A percentile compares a stretch with the other conserved stretches of the same genome.
These are phyloP conservation scores for Pseudopyrenochaeta lycopersici DNA, from an alignment of 2,329 filamentous ascomycete species.

Conservation along the genomic window DNA sequence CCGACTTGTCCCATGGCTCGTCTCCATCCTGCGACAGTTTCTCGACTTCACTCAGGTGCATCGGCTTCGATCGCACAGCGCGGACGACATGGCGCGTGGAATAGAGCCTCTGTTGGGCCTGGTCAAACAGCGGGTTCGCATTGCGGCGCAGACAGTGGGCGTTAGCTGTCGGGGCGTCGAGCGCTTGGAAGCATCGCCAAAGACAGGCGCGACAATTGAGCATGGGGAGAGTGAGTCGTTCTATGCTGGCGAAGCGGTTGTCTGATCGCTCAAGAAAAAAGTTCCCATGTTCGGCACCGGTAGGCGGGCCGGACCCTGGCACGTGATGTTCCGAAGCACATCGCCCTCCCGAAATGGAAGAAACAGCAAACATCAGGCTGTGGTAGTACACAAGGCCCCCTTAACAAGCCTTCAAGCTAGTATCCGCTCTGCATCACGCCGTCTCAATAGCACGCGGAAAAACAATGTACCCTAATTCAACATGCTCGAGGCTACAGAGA, in stretches of 20 bases:
- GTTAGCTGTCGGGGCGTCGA: conserved; percentile 41
- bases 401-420: conserved; percentile 11
- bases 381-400: conserved; percentile 6
- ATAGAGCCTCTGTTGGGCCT: conserved; percentile 28
- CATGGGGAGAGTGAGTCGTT: conserved; percentile 44
- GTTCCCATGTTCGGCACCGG: conserved; percentile 16
- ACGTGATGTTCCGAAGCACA: conserved; percentile 22
- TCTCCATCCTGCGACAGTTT: conserved; percentile 12
- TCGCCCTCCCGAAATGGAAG: conserved; percentile 2
- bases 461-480: conserved; percentile 35
- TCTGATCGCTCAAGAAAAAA: conserved; percentile 23
- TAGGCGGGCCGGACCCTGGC: conserved; percentile 16
- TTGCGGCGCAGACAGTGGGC: conserved; percentile 30
- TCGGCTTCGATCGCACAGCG: conserved; percentile 9
- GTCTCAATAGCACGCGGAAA: conserved; percentile 22
- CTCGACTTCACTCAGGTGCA: conserved; percentile 14
- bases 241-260: conserved; percentile 10
- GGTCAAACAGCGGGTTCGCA: conserved; percentile 22
- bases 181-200: conserved; percentile 53
- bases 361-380: conserved; percentile 1
- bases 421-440: conserved; percentile 20
- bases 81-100: conserved; percentile 17
- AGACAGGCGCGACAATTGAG: conserved; percentile 56
- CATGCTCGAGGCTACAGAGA: conserved; percentile 13
- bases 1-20: conserved; percentile 40